phyloP scores from a whole-genome alignment of 2,329 filamentous ascomycete species.

The Coleophoma crateriformis region DNA sequence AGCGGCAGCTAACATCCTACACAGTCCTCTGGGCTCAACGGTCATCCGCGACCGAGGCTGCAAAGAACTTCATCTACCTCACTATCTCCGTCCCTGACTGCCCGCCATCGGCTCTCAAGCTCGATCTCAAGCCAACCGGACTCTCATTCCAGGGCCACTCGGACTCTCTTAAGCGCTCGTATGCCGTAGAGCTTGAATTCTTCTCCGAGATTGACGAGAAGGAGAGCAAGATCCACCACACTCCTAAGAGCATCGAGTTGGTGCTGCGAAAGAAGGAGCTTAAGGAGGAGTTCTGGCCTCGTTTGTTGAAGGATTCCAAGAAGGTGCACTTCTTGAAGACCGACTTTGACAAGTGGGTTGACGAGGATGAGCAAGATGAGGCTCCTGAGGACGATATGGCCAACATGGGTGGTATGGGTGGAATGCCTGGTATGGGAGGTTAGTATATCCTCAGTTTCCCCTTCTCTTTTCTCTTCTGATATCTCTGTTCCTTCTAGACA shows the following conservation, averaged over 20 bases:
- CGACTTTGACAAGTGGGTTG: conserved; percentile 77
- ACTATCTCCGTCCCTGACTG: conserved; percentile 88
- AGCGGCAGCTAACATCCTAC: conserved; percentile 8
- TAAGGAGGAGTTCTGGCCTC: conserved; percentile 91
- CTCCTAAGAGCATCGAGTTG: conserved; percentile 79
- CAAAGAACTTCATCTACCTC: conserved; percentile 93
- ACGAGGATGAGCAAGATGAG: conserved; percentile 81
- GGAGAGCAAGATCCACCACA: conserved; percentile 84
- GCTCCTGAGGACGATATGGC: conserved; percentile 71
- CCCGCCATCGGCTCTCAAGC: conserved; percentile 65
- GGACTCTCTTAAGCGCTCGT: conserved; percentile 77
- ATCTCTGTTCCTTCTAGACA: conserved; percentile 12
- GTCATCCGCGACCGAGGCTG: conserved; percentile 71
- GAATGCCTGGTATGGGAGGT: conserved; percentile 32
- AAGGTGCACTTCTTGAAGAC: conserved; percentile 97
- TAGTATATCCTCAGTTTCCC: conserved; percentile 3
- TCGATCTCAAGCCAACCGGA: conserved; percentile 73
- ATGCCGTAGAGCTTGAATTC: conserved; percentile 81
- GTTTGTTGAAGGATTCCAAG: conserved; percentile 83
- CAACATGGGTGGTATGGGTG: conserved; percentile 61
- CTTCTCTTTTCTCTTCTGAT: background rate
- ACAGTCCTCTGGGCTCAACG: conserved; percentile 97
- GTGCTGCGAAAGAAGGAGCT: conserved; percentile 97
- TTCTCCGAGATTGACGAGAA: conserved; percentile 84
- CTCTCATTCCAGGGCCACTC: conserved; percentile 82